These are phyloP conservation scores for Eremochloa ophiuroides DNA, from an alignment of 176 grass and related monocot genomes.

Conservation along the genomic window DNA sequence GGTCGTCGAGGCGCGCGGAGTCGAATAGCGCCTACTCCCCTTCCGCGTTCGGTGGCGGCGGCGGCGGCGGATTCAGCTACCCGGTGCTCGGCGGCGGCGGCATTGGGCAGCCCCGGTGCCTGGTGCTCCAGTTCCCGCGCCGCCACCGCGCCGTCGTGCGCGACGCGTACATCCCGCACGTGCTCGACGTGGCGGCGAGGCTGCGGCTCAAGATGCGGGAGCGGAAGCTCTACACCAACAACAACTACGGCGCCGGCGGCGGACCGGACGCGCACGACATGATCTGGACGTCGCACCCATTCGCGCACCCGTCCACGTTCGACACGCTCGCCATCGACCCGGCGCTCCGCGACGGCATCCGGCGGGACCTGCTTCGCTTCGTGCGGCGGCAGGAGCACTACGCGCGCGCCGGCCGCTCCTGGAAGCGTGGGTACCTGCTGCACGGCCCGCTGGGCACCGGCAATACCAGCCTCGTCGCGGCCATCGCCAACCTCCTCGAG, in stretches of 20 bases:
- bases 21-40: neutral
- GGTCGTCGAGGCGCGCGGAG: conserved; percentile 37
- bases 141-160: conserved; percentile 41
- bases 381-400: conserved; percentile 37
- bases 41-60: neutral
- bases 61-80: neutral
- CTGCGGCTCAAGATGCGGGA: conserved; percentile 32
- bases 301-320: conserved; percentile 57
- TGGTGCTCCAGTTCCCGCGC: conserved; percentile 44
- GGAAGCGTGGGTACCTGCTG: conserved; percentile 78
- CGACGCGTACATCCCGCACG: conserved; percentile 36
- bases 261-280: conserved; percentile 25
- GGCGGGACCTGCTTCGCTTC: conserved; percentile 54
- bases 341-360: conserved; percentile 39
- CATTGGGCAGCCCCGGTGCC: conserved; percentile 20
- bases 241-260: neutral
- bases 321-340: conserved; percentile 62
- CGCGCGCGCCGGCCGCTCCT: conserved; percentile 50
- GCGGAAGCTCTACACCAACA: conserved; percentile 63
- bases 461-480: conserved; percentile 83
- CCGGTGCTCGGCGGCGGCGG: neutral
- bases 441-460: conserved; percentile 74
- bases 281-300: conserved; percentile 43
- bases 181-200: conserved; percentile 35
- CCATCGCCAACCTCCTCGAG: conserved; percentile 79